These are phyloP conservation scores for Agaricus sinodeliciosus DNA, from an alignment of 768 basidiomycete genomes.

Conservation along the genomic window DNA sequence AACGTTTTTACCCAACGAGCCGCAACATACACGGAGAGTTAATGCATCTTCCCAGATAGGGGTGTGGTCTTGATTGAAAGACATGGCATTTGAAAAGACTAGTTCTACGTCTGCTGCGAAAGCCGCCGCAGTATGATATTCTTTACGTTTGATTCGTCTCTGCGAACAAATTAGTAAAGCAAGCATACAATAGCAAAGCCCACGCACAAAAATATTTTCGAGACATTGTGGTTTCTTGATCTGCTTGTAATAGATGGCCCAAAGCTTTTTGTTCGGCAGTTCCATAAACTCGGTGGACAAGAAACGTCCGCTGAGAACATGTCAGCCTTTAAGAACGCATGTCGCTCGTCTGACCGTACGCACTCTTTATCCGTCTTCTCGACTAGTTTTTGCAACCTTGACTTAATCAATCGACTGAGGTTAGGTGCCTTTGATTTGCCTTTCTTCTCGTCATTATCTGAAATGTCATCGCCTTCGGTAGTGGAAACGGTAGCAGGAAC, in stretches of 20 bases:
- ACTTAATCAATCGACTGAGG: slow-evolving; percentile 60
- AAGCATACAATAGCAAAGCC: not conserved
- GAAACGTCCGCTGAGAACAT: slow-evolving; percentile 49
- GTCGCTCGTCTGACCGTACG: slow-evolving; percentile 19
- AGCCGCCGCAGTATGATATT: slow-evolving; percentile 58
- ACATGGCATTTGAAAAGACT: slow-evolving; percentile 83
- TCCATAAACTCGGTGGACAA: slow-evolving; percentile 78
- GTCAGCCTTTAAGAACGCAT: not conserved
- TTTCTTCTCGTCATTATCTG: slow-evolving; percentile 30
- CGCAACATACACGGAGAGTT: slow-evolving; percentile 48
- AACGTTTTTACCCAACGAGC: slow-evolving; percentile 6
- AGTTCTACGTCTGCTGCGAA: slow-evolving; percentile 87
- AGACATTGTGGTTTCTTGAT: slow-evolving; percentile 79
- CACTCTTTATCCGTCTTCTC: slow-evolving; percentile 68
- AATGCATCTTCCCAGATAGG: slow-evolving; percentile 77
- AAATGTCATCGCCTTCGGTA: slow-evolving; percentile 32
- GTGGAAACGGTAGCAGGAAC: slow-evolving; percentile 33
- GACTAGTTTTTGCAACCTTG: slow-evolving; percentile 64
- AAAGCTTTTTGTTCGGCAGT: slow-evolving; percentile 71
- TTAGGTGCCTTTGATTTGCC: slow-evolving; percentile 54
- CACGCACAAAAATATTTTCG: slow-evolving; percentile 66
- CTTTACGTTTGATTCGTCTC: slow-evolving; percentile 78
- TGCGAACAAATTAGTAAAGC: slow-evolving; percentile 24
- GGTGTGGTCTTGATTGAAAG: slow-evolving; percentile 84
- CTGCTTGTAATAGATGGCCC: slow-evolving; percentile 72